Evolutionary conservation across 441 rosid genomes (phyloP).

Genomic region (Melastoma candidum): DNA sequence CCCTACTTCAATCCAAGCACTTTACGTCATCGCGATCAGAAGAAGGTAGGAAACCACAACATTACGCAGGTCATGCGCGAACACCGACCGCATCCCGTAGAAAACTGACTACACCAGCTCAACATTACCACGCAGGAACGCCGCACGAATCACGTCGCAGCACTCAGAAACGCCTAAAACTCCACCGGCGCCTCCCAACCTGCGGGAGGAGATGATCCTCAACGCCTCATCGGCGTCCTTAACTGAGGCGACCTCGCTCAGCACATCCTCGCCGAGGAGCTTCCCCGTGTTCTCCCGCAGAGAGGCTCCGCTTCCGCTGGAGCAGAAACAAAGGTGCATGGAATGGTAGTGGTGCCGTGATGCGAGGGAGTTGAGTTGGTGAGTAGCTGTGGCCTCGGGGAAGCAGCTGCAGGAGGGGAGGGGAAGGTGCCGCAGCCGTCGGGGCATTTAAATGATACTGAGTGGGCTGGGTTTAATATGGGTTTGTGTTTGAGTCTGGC

Average conservation of each 20-base stretch:
- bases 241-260: slow-evolving; percentile 37
- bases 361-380: too few relatives aligned
- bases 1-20: too few relatives aligned
- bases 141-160: slow-evolving; percentile 42
- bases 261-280: slow-evolving; percentile 29
- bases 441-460: too few relatives aligned
- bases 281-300: slow-evolving; percentile 22
- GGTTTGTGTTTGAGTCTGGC: too few relatives aligned
- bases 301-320: slow-evolving; percentile 26
- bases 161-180: slow-evolving; percentile 39
- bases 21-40: too few relatives aligned
- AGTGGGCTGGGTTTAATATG: too few relatives aligned
- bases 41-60: too few relatives aligned
- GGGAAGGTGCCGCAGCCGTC: too few relatives aligned
- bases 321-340: background rate
- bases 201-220: slow-evolving; percentile 27
- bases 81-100: slow-evolving; percentile 80
- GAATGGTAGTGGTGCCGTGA: too few relatives aligned
- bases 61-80: slow-evolving; percentile 43
- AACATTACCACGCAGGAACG: slow-evolving; percentile 52
- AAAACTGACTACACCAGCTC: slow-evolving; percentile 74
- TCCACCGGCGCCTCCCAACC: slow-evolving; percentile 25
- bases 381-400: too few relatives aligned
- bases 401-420: too few relatives aligned
- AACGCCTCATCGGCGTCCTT: slow-evolving; percentile 66